Evolutionary conservation across 2,329 filamentous ascomycete species (phyloP).

Genomic region (Clarireedia homoeocarpa): DNA sequence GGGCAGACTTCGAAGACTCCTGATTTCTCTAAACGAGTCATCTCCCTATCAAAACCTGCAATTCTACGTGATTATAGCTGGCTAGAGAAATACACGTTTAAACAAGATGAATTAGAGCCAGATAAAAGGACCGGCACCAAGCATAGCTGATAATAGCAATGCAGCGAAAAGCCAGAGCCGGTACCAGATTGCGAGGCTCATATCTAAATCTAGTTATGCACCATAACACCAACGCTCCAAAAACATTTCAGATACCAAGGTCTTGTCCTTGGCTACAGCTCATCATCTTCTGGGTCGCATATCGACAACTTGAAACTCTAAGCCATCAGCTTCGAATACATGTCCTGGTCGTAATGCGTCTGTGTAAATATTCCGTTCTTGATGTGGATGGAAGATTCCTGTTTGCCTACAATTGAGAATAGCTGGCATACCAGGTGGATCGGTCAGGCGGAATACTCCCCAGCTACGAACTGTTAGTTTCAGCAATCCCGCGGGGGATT

Average conservation of each 20-base stretch:
- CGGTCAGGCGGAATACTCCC: conserved; percentile 87
- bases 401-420: conserved; percentile 71
- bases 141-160: too few relatives aligned
- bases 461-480: conserved; percentile 46
- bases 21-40: too few relatives aligned
- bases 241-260: neutral
- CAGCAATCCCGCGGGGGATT: neutral
- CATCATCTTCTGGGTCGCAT: conserved; percentile 34
- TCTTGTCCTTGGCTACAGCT: neutral
- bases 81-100: too few relatives aligned
- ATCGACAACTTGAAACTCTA: conserved; percentile 59
- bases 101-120: too few relatives aligned
- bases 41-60: too few relatives aligned
- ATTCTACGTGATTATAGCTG: too few relatives aligned
- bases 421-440: conserved; percentile 83
- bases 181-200: too few relatives aligned
- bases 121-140: too few relatives aligned
- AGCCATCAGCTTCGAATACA: conserved; percentile 47
- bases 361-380: conserved; percentile 31
- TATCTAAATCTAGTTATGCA: neutral
- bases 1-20: too few relatives aligned
- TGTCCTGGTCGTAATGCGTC: conserved; percentile 44
- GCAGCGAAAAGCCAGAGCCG: too few relatives aligned
- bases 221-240: neutral
- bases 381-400: conserved; percentile 77